Evolutionary conservation across 371 early-diverging fungal genomes (phyloP), one percentile per base, ranked within the genome.

Genomic region (Mortierella sp.): DNA sequence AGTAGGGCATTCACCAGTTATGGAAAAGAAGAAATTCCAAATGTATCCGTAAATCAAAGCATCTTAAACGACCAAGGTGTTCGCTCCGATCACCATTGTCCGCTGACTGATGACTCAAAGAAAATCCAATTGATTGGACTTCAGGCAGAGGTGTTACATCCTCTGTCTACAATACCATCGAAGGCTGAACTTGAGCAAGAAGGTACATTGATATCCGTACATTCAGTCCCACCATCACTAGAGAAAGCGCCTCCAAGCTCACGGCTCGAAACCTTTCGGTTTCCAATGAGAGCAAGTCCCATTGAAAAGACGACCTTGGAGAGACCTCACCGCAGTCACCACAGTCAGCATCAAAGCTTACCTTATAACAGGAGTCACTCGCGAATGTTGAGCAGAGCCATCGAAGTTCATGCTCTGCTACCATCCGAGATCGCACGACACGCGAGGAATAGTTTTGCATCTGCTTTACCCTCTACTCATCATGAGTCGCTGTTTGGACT

Each of bases 271-370:
- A 54, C 56, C 9, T 72, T 68, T 43, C 68, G 66, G 4, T 72
- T 77, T 15, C 77, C 77, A 28, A 8, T 43, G 22, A 51, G 28
- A n/a, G 55, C 51, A 42, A 68, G 61, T 42, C 61, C 61, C n/a
- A 56, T 47, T 12, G 68, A 64, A 9, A 64, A 54, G 29, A 4
- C 6, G 2, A 22, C 45, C 13, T 17, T 31, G 34, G 19, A 49
- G 9, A 51, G 42, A n/a, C 56, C 51, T 12, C 66, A 28, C 2
- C 32, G 23, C 9, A 10, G 32, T n/a, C 69, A 32, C 12, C 70
- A 70, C 56, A 29, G 31, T 5, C 73, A 65, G 34, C 73, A 62
- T 32, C 70, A 63, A 15, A 78, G 73, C n/a, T 31, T 73, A 19
- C 79, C 74, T 8, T 40, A 53, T 15, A 56, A 61, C 56, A 55